Evolutionary conservation across 176 grass and related monocot species (phyloP).

Genomic region (Pontederia crassipes): DNA sequence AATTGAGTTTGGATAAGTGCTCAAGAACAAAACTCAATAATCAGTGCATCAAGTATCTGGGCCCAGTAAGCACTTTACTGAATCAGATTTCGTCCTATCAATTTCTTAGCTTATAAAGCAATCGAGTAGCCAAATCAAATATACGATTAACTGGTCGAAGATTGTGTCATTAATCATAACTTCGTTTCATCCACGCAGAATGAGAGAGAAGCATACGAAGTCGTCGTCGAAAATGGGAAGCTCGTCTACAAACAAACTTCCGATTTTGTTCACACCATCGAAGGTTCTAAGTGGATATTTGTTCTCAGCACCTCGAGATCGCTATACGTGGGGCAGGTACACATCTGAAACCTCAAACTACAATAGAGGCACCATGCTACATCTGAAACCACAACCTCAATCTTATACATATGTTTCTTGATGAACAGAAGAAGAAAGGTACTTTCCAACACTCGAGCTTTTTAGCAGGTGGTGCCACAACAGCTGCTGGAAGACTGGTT

Average conservation of each 20-base stretch:
- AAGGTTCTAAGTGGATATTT: slow-evolving; percentile 94
- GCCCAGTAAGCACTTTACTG: slow-evolving; percentile 37
- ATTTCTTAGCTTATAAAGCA: no score
- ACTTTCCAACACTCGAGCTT: slow-evolving; percentile 95
- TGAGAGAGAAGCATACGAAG: slow-evolving; percentile 61
- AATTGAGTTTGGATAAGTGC: slow-evolving; percentile 47
- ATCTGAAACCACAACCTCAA: not conserved
- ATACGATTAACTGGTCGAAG: not conserved
- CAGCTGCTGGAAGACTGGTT: slow-evolving; percentile 67
- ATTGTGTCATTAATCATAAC: not conserved
- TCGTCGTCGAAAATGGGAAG: slow-evolving; percentile 50
- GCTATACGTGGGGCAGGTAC: slow-evolving; percentile 64
- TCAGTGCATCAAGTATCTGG: slow-evolving; percentile 81
- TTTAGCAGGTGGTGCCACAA: slow-evolving; percentile 66
- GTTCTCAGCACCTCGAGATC: slow-evolving; percentile 70
- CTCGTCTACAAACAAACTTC: slow-evolving; percentile 47
- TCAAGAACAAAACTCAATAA: slow-evolving; percentile 52
- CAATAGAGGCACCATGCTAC: not conserved
- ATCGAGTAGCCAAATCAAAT: no score
- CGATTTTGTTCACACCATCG: slow-evolving; percentile 31
- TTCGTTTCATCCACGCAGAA: slow-evolving; percentile 21
- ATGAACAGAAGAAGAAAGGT: slow-evolving; percentile 79
- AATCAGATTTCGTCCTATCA: not conserved
- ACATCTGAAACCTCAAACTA: not conserved
- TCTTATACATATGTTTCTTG: slow-evolving; percentile 16